Conservation (phyloP, 345 rosid genomes). For the Pugionium dolabratum region DNA sequence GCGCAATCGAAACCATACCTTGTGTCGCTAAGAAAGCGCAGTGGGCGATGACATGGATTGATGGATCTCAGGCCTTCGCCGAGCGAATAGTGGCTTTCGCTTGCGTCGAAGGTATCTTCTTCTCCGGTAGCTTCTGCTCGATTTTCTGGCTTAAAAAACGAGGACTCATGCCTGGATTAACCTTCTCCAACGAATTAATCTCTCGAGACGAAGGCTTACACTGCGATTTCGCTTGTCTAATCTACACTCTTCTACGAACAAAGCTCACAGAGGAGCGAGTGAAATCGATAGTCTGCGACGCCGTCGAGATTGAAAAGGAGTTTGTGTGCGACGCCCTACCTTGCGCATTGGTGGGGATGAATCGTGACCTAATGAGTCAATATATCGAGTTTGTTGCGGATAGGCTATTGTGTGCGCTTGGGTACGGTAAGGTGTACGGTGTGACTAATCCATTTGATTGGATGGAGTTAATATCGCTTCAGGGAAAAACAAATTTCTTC, state of each 20-base stretch:
- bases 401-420: slow-evolving; percentile 66
- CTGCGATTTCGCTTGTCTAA: slow-evolving; percentile 87
- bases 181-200: slow-evolving; percentile 90
- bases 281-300: slow-evolving; percentile 66
- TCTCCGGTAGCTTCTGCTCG: slow-evolving; percentile 90
- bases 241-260: slow-evolving; percentile 53
- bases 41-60: slow-evolving; percentile 87
- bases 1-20: slow-evolving; percentile 73
- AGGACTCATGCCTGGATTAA: slow-evolving; percentile 86
- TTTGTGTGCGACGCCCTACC: slow-evolving; percentile 94
- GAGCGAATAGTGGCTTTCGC: slow-evolving; percentile 83
- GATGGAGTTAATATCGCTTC: slow-evolving; percentile 88
- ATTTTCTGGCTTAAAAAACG: slow-evolving; percentile 94
- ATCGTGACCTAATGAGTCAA: slow-evolving; percentile 68
- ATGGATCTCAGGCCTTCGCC: slow-evolving; percentile 71
- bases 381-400: slow-evolving; percentile 92
- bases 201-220: slow-evolving; percentile 96
- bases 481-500: slow-evolving; percentile 87
- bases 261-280: slow-evolving; percentile 75
- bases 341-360: slow-evolving; percentile 90
- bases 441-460: slow-evolving; percentile 80
- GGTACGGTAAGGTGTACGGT: slow-evolving; percentile 62
- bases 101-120: slow-evolving; percentile 94
- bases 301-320: slow-evolving; percentile 88
- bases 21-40: slow-evolving; percentile 73